phyloP scores from a whole-genome alignment of 148 eudicot genomes.

The Vaccinium corymbosum region DNA sequence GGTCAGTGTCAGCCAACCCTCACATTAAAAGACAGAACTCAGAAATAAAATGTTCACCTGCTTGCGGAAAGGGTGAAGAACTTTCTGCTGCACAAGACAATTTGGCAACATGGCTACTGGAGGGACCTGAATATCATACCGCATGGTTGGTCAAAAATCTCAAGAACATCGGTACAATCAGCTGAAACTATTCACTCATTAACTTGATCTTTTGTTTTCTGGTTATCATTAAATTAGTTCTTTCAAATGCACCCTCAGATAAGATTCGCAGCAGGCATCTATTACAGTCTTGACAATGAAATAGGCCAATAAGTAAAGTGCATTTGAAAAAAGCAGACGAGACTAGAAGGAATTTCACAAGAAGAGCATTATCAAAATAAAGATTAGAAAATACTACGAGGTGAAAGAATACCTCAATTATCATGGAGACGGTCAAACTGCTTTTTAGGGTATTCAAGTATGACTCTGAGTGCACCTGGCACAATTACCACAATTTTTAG shows the following conservation, averaged over 20 bases:
- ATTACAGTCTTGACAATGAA: not conserved
- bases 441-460: slow-evolving; percentile 75
- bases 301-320: not conserved
- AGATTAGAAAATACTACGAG: not conserved
- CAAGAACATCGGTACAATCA: not conserved
- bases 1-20: not conserved
- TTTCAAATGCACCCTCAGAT: not conserved
- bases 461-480: slow-evolving; percentile 76
- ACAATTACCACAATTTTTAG: slow-evolving; percentile 16
- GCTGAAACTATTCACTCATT: not conserved
- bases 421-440: slow-evolving; percentile 61
- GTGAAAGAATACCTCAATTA: slow-evolving; percentile 56
- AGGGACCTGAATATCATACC: slow-evolving; percentile 57
- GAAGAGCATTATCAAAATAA: not conserved
- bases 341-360: not conserved
- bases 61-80: slow-evolving; percentile 81
- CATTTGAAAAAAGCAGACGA: not conserved
- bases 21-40: not conserved
- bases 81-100: slow-evolving; percentile 61
- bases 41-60: slow-evolving; percentile 44
- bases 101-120: slow-evolving; percentile 86
- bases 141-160: not conserved
- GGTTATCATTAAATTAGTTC: not conserved
- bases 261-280: not conserved
- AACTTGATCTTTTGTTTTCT: not conserved